phyloP scores from a whole-genome alignment of 1,284 basidiomycete species.

The Papiliotrema flavescens region DNA sequence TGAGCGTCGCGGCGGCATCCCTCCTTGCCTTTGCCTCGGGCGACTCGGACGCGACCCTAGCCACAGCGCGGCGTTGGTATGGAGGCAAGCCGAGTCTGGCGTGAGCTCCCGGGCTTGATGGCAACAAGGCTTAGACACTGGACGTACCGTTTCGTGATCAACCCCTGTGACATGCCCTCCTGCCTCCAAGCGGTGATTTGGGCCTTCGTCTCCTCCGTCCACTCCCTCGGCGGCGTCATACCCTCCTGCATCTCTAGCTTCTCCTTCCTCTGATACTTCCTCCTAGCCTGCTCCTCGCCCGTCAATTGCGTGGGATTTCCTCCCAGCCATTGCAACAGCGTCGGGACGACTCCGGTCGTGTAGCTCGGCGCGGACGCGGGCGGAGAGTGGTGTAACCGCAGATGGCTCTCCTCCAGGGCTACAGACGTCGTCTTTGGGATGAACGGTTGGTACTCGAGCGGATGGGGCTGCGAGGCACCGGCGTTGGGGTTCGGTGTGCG shows the following conservation, averaged over 20 bases:
- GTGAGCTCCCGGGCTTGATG: too few species aligned
- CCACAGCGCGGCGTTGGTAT: not conserved
- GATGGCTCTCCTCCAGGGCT: not conserved
- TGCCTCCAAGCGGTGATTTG: not conserved
- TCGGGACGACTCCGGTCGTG: conserved; percentile 24
- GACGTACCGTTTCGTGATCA: conserved; percentile 1
- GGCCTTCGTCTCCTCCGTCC: not conserved
- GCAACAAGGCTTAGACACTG: too few species aligned
- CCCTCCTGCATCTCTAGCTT: not conserved
- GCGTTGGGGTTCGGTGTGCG: not conserved
- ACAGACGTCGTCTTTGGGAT: not conserved
- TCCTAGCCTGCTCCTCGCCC: conserved; percentile 17
- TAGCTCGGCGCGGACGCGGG: conserved; percentile 32
- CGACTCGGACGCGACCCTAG: not conserved
- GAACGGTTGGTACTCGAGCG: not conserved
- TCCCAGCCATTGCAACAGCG: conserved; percentile 24
- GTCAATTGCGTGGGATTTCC: conserved; percentile 17
- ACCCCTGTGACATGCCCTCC: not conserved
- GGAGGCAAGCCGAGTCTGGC: not conserved
- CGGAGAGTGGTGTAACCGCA: conserved; percentile 25
- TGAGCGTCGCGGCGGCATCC: not conserved
- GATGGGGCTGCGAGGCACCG: not conserved
- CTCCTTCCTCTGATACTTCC: conserved; percentile 14
- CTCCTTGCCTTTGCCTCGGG: not conserved
- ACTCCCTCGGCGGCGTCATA: not conserved